Conservation (phyloP, 345 rosid species). For the Lepidium sativum region DNA sequence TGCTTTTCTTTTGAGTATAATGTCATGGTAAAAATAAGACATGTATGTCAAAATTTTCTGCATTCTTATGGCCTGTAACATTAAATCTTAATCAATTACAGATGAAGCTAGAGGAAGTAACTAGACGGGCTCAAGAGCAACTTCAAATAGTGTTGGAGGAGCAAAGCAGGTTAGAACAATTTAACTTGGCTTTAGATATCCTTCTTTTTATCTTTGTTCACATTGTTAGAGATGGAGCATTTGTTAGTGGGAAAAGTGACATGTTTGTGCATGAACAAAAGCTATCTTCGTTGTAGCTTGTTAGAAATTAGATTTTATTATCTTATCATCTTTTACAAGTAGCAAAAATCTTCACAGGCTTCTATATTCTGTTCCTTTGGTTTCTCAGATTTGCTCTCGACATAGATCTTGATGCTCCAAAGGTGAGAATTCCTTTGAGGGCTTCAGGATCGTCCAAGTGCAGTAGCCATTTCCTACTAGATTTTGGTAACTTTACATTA, state of each 20-base stretch:
- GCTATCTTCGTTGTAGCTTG: background rate
- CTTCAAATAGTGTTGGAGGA: slow-evolving; percentile 91
- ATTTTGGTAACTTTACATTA: slow-evolving; percentile 92
- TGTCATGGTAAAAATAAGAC: background rate
- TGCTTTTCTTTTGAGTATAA: background rate
- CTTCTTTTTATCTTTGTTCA: background rate
- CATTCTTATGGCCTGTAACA: background rate
- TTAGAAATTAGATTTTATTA: slow-evolving; percentile 2
- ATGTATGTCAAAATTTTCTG: slow-evolving; percentile 1
- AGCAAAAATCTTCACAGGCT: background rate
- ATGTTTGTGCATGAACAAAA: slow-evolving; percentile 15
- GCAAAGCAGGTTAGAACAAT: slow-evolving; percentile 69
- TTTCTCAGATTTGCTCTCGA: slow-evolving; percentile 86
- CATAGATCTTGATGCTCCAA: slow-evolving; percentile 98
- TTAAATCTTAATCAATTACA: slow-evolving; percentile 24
- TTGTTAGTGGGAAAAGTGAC: slow-evolving; percentile 9
- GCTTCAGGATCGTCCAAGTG: slow-evolving; percentile 51
- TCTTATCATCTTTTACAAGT: background rate
- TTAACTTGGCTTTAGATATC: background rate
- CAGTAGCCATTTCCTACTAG: slow-evolving; percentile 80
- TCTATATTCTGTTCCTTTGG: slow-evolving; percentile 16
- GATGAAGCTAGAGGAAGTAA: slow-evolving; percentile 91
- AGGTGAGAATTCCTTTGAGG: slow-evolving; percentile 84
- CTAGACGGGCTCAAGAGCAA: slow-evolving; percentile 96
- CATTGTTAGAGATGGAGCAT: background rate